Conservation (phyloP, 495 filamentous ascomycete species). For the Glutinoglossum americanum region DNA sequence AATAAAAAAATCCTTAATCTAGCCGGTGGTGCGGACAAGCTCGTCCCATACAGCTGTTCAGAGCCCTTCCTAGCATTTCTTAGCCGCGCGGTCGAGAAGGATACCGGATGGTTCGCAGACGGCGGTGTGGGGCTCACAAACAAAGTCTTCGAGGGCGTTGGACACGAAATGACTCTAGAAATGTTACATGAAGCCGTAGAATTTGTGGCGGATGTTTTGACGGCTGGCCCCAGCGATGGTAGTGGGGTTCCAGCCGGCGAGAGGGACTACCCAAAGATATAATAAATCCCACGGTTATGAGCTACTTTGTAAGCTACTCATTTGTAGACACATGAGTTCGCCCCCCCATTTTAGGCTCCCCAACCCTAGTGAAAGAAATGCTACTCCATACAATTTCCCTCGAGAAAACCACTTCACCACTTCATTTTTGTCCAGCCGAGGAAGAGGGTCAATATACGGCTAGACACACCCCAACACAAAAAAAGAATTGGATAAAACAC, state of each 20-base stretch:
- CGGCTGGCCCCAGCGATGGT: background rate
- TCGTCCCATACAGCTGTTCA: conserved; percentile 57
- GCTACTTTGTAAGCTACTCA: too few species aligned
- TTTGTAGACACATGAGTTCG: too few species aligned
- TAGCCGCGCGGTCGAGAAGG: conserved; percentile 30
- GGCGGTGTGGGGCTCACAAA: conserved; percentile 43
- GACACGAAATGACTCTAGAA: conserved; percentile 45
- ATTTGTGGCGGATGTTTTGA: conserved; percentile 31
- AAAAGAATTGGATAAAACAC: too few species aligned
- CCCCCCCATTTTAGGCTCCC: too few species aligned
- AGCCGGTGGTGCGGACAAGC: conserved; percentile 54
- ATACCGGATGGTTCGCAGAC: conserved; percentile 32
- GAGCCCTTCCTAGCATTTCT: conserved; percentile 52
- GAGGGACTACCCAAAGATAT: background rate
- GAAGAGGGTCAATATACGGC: too few species aligned
- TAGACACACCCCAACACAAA: too few species aligned
- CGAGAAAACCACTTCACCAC: too few species aligned
- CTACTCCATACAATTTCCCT: too few species aligned
- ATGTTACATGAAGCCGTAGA: conserved; percentile 53
- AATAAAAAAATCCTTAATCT: conserved; percentile 63
- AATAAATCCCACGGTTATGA: too few species aligned
- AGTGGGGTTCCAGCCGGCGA: background rate
- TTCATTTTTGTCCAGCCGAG: too few species aligned
- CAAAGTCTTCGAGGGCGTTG: conserved; percentile 46
- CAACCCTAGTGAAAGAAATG: too few species aligned